Base-by-base conservation (phyloP, 2,329 filamentous ascomycete genomes). In the Daldinia sp. region DNA sequence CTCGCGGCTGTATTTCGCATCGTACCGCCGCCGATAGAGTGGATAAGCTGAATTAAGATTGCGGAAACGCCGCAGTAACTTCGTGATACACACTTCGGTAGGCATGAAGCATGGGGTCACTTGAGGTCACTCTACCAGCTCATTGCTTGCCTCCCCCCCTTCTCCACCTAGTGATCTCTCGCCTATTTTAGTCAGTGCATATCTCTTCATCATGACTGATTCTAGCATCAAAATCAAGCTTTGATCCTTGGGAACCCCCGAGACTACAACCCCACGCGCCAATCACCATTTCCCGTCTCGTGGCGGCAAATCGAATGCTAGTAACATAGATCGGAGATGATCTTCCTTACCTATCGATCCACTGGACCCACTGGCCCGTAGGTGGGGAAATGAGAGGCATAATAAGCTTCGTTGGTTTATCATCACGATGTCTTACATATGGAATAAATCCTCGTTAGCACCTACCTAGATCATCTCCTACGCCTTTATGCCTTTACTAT, bases 1-100 rank as follows among this genome's bases (percentile, higher is more conserved):
- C 45, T 63, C 58, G 32, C 61, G 54, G 52, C 61, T 58, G 35
- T 63, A 67, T 68, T 65, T 70, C 45, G 64, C 64, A 63, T 69
- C 51, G 65, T 65, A 41, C 21, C 23, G 63, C 67, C 43, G 15
- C 23, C n/a, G 17, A 25, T 32, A 47, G 30, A 19, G 7, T 34
- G 23, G 27, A 19, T 29, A 17, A 15, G 57, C 48, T 64, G 57
- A 50, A 34, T 23, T 35, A 23, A 30, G 17, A 23, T 25, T 21
- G 15, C 11, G 10, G 25, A 25, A 43, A 43, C 39, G 21, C 39
- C 39, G 21, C 21, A 7, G 39, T 43, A n/a, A 3, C 21, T 43
- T 43, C 5, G 37, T 41, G 37, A 41, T 23, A 41, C 19, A 41
- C 25, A 4, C 5, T 45, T 45, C 21, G 21, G 13, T 45, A 27